Base-by-base conservation (phyloP, 345 rosid genomes). In the Citrus mangshanensis region DNA sequence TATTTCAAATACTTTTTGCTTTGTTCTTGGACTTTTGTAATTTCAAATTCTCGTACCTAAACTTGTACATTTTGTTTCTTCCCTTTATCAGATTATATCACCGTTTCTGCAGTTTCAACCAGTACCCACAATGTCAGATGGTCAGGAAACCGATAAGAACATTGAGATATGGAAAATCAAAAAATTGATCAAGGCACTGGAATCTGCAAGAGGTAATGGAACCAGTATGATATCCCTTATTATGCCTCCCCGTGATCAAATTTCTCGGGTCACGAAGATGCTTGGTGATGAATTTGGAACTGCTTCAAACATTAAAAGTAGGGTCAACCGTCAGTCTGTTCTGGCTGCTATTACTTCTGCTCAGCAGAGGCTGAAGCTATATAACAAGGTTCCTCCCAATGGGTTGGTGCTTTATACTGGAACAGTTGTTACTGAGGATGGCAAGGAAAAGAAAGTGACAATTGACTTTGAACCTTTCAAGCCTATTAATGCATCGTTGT, bases 151-250 rank as follows among this genome's bases (percentile, higher is more conserved):
- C 1, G 98, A 93, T 77, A 95, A 91, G 77, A 95, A 95, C 81
- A 93, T 95, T 62, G 97, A 95, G 89, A 95, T 93, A 73, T 95
- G 98, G 97, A 95, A 95, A 82, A 93, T 95, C 49, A 95, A 95
- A 83, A 95, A 93, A 78, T 87, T 95, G 37, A 95, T 95, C 82
- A 95, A 93, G 82, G 97, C 93, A 8, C 82, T 91, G 64, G 98
- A 95, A 77, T 87, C 97, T 38, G 98, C 98, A 1, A 88, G 98
- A 83, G 98, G 97, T 59, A 93, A 95, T 76, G 97, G 98, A 13
- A 93, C 97, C 40, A 95, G 97, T 88, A 93, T 95, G 98, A 93
- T 95, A 84, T 95, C 98, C 68, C 97, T 95, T 67, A 95, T 95
- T 4, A 93, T 95, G 97, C 98, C 97, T 70, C 98, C 98, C 38